These are phyloP conservation scores for Rhizophagus clarus DNA, from an alignment of 192 early-diverging fungal genomes.

Conservation along the genomic window DNA sequence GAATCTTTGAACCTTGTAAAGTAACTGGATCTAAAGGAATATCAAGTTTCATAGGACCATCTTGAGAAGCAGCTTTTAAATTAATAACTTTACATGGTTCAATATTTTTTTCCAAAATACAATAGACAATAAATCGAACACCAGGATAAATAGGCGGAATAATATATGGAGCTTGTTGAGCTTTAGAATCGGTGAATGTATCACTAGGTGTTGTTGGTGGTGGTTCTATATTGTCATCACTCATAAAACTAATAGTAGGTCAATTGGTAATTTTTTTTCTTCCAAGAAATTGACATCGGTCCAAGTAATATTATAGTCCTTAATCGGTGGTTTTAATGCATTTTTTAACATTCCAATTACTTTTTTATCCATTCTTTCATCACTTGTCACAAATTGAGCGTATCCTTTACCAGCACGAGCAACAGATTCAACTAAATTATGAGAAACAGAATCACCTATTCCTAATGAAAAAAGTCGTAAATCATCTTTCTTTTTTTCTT, in stretches of 20 bases:
- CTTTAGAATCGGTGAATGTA: background rate
- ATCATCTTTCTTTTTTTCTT: constrained; percentile 27
- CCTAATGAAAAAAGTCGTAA: constrained; percentile 52
- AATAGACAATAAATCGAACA: constrained; percentile 16
- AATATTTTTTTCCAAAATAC: constrained; percentile 4
- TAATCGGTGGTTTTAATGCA: constrained; percentile 43
- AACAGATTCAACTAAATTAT: constrained; percentile 52
- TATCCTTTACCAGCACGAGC: constrained; percentile 52
- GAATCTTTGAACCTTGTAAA: constrained; percentile 13
- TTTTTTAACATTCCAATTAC: constrained; percentile 57
- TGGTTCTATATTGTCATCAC: background rate
- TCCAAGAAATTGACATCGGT: background rate
- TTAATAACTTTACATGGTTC: background rate
- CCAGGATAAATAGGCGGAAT: constrained; percentile 22
- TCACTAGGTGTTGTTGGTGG: background rate
- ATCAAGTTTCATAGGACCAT: background rate
- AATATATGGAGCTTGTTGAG: constrained; percentile 20
- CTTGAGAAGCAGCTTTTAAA: constrained; percentile 11
- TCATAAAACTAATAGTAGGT: constrained; percentile 14
- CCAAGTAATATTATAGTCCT: constrained; percentile 46
- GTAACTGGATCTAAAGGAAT: constrained; percentile 11
- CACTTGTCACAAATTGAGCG: constrained; percentile 46
- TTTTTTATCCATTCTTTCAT: constrained; percentile 55
- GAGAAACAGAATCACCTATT: constrained; percentile 51
- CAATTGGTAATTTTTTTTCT: no score